A percentile compares a stretch with the other conserved stretches of the same genome.
Evolutionary conservation across 2,329 filamentous ascomycete genomes (phyloP).

Genomic region (Colletotrichum sp.): DNA sequence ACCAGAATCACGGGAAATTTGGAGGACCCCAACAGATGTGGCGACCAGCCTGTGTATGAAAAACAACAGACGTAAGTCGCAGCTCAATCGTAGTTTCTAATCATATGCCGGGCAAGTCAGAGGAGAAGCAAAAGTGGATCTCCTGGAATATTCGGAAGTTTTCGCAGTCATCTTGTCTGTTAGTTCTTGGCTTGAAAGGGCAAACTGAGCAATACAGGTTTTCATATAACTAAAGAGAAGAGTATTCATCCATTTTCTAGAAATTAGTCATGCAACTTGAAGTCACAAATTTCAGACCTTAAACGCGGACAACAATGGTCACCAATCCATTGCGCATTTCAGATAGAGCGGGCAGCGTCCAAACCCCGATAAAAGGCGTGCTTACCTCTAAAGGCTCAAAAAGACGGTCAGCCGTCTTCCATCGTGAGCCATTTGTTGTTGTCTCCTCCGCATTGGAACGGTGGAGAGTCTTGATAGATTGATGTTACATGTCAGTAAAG

Average conservation of each 20-base stretch:
- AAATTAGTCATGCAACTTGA: neutral
- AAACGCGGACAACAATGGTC: neutral
- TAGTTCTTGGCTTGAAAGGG: neutral
- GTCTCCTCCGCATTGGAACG: neutral
- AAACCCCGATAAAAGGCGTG: neutral
- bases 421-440: neutral
- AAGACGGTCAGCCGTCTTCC: neutral
- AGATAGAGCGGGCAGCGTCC: neutral
- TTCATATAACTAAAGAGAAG: neutral
- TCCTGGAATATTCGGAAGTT: neutral
- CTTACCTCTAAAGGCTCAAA: neutral
- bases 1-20: neutral
- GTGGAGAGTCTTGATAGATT: neutral
- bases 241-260: neutral
- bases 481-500: neutral
- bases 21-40: neutral
- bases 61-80: neutral
- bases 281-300: neutral
- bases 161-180: neutral
- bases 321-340: neutral
- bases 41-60: neutral
- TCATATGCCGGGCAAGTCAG: neutral
- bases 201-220: neutral
- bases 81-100: too few species aligned
- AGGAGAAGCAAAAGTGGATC: neutral